Conservation (phyloP, 257 asterid species). For the Solanum infundibuliforme region DNA sequence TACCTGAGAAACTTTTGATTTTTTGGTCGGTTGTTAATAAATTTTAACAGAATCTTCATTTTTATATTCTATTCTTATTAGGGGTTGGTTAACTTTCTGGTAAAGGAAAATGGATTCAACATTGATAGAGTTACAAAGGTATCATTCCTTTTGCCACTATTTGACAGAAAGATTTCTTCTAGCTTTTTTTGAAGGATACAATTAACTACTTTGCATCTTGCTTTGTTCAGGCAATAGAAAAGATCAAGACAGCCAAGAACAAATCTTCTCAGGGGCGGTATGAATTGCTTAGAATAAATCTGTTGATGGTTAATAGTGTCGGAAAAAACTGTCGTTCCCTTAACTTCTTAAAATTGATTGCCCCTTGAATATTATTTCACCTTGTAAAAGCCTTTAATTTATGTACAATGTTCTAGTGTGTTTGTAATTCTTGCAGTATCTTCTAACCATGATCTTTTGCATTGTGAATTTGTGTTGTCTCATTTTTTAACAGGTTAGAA, state of each 20-base stretch:
- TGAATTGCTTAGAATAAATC: constrained; percentile 4
- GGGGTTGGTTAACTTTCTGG: constrained; percentile 84
- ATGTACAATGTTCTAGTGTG: not conserved
- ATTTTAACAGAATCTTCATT: not conserved
- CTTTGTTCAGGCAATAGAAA: constrained; percentile 68
- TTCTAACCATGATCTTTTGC: constrained; percentile 1
- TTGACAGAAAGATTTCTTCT: not conserved
- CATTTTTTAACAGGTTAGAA: constrained; percentile 55
- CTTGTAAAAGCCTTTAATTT: not conserved
- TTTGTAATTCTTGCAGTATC: not conserved
- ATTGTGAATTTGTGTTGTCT: not conserved
- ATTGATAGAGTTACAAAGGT: constrained; percentile 81
- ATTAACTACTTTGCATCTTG: constrained; percentile 8
- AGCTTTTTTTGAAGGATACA: not conserved
- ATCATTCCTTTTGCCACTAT: constrained; percentile 3
- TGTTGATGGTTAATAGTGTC: not conserved
- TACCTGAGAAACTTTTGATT: not conserved
- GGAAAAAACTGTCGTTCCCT: not conserved
- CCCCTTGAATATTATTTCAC: not conserved
- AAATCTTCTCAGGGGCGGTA: constrained; percentile 96
- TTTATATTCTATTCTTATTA: constrained; percentile 4
- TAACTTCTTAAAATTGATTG: not conserved
- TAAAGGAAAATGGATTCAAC: constrained; percentile 93
- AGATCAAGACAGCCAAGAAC: constrained; percentile 92
- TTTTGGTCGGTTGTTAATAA: constrained; percentile 2